Conservation (phyloP, 495 filamentous ascomycete genomes). For the Mycothermus thermophilus region DNA sequence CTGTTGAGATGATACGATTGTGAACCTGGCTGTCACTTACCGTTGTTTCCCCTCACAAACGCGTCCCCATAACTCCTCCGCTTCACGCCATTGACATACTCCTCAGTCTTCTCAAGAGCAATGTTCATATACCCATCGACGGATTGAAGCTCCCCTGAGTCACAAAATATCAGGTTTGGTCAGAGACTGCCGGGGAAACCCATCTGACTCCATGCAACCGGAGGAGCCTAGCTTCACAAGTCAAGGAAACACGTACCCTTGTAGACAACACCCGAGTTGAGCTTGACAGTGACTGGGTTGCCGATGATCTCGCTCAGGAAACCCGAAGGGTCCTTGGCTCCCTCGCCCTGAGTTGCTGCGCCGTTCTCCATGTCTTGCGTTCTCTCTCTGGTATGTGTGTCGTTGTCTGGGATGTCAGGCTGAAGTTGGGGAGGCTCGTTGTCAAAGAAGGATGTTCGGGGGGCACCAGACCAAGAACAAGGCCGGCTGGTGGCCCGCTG, state of each 20-base stretch:
- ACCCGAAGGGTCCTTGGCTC: constrained; percentile 76
- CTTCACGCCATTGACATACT: constrained; percentile 72
- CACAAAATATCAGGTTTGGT: constrained; percentile 1
- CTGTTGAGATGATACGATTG: too few species aligned
- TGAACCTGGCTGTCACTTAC: too few species aligned
- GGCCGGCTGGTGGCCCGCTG: too few species aligned
- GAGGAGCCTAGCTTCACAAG: too few species aligned
- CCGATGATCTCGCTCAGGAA: constrained; percentile 91
- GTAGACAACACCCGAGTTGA: constrained; percentile 92
- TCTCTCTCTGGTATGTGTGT: not conserved
- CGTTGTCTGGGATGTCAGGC: not conserved
- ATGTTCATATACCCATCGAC: constrained; percentile 99
- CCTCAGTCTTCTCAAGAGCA: constrained; percentile 84
- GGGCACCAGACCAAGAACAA: too few species aligned
- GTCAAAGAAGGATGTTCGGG: too few species aligned
- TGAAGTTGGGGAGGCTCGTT: too few species aligned
- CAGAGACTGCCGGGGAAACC: too few species aligned
- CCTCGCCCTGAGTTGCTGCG: constrained; percentile 42
- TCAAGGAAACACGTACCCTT: constrained; percentile 47
- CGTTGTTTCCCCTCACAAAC: constrained; percentile 93
- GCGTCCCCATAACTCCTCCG: constrained; percentile 82
- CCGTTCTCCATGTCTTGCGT: constrained; percentile 57
- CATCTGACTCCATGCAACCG: too few species aligned
- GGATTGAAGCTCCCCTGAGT: constrained; percentile 75
- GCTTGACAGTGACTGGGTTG: constrained; percentile 79